phyloP scores from a whole-genome alignment of 495 filamentous ascomycete genomes.

The Amphirosellinia nigrospora region DNA sequence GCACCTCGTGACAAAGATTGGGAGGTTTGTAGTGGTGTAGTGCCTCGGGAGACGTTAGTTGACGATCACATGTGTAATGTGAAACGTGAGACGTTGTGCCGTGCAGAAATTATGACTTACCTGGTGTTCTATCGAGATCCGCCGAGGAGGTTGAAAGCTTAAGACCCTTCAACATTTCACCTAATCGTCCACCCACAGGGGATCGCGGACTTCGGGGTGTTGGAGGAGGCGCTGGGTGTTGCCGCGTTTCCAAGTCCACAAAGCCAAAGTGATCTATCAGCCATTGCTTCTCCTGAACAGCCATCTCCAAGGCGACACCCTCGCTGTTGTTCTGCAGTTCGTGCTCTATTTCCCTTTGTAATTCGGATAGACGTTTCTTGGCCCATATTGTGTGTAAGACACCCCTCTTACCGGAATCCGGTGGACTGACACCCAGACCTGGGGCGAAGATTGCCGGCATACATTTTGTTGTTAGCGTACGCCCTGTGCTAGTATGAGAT shows the following conservation, averaged over 20 bases:
- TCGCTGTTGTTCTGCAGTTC: constrained; percentile 72
- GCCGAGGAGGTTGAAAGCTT: constrained; percentile 73
- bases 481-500: constrained; percentile 49
- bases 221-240: constrained; percentile 33
- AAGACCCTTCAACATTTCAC: constrained; percentile 77
- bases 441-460: constrained; percentile 82
- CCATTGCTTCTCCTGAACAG: constrained; percentile 78
- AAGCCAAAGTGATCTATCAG: constrained; percentile 81
- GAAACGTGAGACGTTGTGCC: background rate
- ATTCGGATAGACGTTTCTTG: constrained; percentile 72
- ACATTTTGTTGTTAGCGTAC: constrained; percentile 66
- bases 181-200: constrained; percentile 67
- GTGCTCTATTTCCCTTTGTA: constrained; percentile 71
- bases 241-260: constrained; percentile 34
- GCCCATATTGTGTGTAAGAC: constrained; percentile 86
- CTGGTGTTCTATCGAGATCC: constrained; percentile 55
- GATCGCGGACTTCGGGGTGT: constrained; percentile 61
- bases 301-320: constrained; percentile 81
- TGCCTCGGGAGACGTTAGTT: constrained; percentile 6
- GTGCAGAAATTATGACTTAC: constrained; percentile 10
- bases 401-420: constrained; percentile 73
- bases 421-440: constrained; percentile 67
- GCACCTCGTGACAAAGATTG: constrained; percentile 45
- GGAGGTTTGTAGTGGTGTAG: constrained; percentile 7
- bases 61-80: background rate